phyloP scores from a whole-genome alignment of 179 eudicot genomes.

The Dionaea muscipula region DNA sequence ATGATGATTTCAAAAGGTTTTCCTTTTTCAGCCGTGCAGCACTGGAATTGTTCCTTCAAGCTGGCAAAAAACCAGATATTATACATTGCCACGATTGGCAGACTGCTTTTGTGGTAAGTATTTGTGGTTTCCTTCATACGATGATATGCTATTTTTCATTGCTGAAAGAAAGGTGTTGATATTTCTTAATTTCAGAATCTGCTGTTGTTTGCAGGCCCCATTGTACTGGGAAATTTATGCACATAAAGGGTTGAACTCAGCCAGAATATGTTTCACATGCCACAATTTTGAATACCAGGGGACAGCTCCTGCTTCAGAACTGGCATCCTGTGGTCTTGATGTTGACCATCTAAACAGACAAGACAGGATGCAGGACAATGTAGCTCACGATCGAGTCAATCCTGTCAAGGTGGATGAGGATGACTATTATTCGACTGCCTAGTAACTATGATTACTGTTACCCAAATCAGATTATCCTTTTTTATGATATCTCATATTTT shows the following conservation, averaged over 20 bases:
- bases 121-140: neutral
- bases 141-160: conserved; percentile 1
- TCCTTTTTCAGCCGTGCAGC: conserved; percentile 95
- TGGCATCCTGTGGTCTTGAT: conserved; percentile 95
- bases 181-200: neutral
- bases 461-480: conserved; percentile 2
- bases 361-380: conserved; percentile 95
- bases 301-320: conserved; percentile 65
- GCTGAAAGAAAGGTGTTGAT: neutral
- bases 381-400: conserved; percentile 56
- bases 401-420: conserved; percentile 79
- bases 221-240: conserved; percentile 90
- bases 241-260: conserved; percentile 83
- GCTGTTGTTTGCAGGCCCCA: conserved; percentile 50
- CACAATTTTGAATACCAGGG: conserved; percentile 99
- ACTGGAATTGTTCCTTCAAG: conserved; percentile 72
- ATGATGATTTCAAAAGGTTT: conserved; percentile 87
- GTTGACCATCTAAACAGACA: conserved; percentile 70
- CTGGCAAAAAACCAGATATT: conserved; percentile 91
- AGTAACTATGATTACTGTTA: neutral
- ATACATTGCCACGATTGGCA: conserved; percentile 99
- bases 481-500: conserved; percentile 5
- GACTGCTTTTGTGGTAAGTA: conserved; percentile 85
- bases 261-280: conserved; percentile 91
- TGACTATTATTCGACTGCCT: conserved; percentile 2